phyloP scores from a whole-genome alignment of 2,329 filamentous ascomycete genomes.

The Aureobasidium musti region DNA sequence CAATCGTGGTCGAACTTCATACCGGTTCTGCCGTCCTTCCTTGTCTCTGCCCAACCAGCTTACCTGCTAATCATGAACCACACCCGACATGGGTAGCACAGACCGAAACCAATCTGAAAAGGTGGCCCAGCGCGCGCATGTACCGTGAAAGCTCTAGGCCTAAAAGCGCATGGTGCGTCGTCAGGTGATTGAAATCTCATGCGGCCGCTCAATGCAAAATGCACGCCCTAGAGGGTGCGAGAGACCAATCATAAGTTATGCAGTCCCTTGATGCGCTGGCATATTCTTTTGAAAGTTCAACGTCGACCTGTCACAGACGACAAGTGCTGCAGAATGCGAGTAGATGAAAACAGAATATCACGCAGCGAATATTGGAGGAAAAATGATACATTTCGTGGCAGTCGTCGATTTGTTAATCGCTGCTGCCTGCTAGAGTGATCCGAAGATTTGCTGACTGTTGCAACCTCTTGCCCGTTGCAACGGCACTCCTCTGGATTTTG shows the following conservation, averaged over 20 bases:
- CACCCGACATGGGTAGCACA: constrained; percentile 26
- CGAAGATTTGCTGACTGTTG: neutral
- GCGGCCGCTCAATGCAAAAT: constrained; percentile 16
- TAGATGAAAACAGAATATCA: constrained; percentile 12
- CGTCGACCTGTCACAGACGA: constrained; percentile 27
- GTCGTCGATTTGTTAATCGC: constrained; percentile 12
- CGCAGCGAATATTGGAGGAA: constrained; percentile 4
- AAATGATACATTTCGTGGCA: constrained; percentile 24
- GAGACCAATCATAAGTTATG: constrained; percentile 25
- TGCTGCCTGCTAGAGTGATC: neutral
- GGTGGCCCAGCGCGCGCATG: constrained; percentile 21
- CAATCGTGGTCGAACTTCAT: neutral
- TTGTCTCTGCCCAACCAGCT: neutral
- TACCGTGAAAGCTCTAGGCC: constrained; percentile 17
- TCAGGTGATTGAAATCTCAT: constrained; percentile 28
- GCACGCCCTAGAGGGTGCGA: constrained; percentile 17
- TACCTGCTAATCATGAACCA: constrained; percentile 24
- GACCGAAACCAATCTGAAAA: constrained; percentile 8
- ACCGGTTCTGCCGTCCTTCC: constrained; percentile 22
- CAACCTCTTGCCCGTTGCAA: constrained; percentile 13
- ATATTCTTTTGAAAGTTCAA: constrained; percentile 9
- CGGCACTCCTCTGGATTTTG: constrained; percentile 4
- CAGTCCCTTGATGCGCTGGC: constrained; percentile 26
- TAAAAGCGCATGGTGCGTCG: constrained; percentile 25
- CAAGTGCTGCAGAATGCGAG: constrained; percentile 20